A percentile compares a stretch with the other conserved stretches of the same genome.
Conservation (phyloP, 2,329 filamentous ascomycete species). For the Penicillium corylophilum region DNA sequence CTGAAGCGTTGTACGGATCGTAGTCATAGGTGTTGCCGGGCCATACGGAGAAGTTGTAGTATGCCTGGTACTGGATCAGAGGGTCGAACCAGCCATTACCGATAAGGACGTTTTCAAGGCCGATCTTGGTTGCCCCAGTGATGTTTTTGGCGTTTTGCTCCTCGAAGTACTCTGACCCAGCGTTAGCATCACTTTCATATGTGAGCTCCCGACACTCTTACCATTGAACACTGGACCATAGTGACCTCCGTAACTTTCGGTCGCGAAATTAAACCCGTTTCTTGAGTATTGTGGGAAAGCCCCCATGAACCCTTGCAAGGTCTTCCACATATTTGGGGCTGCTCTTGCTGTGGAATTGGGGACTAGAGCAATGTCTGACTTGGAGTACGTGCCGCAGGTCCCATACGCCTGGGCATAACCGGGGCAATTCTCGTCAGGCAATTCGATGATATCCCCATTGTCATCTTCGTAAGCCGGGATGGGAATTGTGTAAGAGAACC, state of each 20-base stretch:
- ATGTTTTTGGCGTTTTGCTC: slow-evolving; percentile 17
- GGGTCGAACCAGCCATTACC: slow-evolving; percentile 44
- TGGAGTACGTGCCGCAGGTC: slow-evolving; percentile 57
- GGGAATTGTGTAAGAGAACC: slow-evolving; percentile 21
- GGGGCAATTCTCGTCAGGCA: slow-evolving; percentile 14
- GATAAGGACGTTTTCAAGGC: slow-evolving; percentile 34
- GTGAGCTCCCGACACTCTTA: neutral
- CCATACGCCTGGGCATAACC: slow-evolving; percentile 14
- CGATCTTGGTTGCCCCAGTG: slow-evolving; percentile 16
- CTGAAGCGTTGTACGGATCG: slow-evolving; percentile 43
- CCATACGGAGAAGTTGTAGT: slow-evolving; percentile 39
- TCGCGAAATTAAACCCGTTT: slow-evolving; percentile 55
- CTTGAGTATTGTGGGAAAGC: slow-evolving; percentile 55
- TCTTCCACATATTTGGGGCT: slow-evolving; percentile 61
- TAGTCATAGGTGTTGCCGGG: slow-evolving; percentile 40
- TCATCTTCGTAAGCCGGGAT: slow-evolving; percentile 12
- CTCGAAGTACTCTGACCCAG: slow-evolving; percentile 12
- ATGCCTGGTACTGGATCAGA: slow-evolving; percentile 39
- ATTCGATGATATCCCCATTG: slow-evolving; percentile 10
- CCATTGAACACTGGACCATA: slow-evolving; percentile 57
- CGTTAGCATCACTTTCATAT: neutral
- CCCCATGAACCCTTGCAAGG: slow-evolving; percentile 62
- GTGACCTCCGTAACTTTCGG: slow-evolving; percentile 59
- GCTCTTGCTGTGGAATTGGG: slow-evolving; percentile 54
- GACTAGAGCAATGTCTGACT: slow-evolving; percentile 51